Conservation (phyloP, 805 yeast species). For the Naumovozyma baii region DNA sequence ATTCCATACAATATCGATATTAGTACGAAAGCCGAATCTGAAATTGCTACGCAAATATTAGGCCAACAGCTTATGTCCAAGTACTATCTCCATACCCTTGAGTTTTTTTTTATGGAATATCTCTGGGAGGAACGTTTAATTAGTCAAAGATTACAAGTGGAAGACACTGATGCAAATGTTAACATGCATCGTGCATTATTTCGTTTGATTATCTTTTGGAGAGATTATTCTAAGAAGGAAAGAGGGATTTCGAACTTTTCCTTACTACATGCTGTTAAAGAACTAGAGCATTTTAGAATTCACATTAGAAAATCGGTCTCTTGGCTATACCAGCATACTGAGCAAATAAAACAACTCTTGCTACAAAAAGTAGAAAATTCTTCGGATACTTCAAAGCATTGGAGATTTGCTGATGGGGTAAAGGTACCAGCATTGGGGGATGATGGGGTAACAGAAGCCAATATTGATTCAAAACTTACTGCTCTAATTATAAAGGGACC, state of each 20-base stretch:
- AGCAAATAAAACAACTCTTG: constrained; percentile 1
- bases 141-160: constrained; percentile 18
- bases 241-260: constrained; percentile 20
- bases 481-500: no score
- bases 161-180: constrained; percentile 22
- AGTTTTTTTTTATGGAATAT: constrained; percentile 24
- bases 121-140: constrained; percentile 22
- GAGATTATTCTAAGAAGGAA: constrained; percentile 22
- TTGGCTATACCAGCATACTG: constrained; percentile 20
- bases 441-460: no score
- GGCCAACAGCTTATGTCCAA: constrained; percentile 18
- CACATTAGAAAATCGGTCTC: constrained; percentile 20
- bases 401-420: constrained; percentile 21
- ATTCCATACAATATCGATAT: not conserved
- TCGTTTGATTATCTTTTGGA: constrained; percentile 23
- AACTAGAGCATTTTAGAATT: constrained; percentile 25
- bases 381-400: constrained; percentile 6
- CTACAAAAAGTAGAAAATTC: not conserved
- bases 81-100: constrained; percentile 19
- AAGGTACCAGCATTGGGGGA: no score
- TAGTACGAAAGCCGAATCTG: constrained; percentile 4
- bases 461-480: no score
- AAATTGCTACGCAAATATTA: constrained; percentile 8
- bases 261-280: constrained; percentile 24
- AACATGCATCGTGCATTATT: constrained; percentile 20